Conservation (phyloP, 208 protist genomes). For the Leishmania aethiopica region DNA sequence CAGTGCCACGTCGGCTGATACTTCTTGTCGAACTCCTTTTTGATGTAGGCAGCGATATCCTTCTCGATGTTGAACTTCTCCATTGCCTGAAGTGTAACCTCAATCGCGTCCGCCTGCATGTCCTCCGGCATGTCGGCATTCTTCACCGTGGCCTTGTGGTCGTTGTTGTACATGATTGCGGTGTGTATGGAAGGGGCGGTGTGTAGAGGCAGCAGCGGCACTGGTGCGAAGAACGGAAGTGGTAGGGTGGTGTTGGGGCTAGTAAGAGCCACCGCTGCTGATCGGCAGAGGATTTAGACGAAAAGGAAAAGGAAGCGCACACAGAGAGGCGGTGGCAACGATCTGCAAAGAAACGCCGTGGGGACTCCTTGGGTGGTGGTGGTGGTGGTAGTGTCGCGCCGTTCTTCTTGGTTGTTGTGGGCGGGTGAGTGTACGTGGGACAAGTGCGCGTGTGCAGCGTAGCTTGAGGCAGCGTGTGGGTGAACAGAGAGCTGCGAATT, state of each 20-base stretch:
- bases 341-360: background rate
- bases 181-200: background rate
- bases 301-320: background rate
- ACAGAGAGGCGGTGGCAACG: background rate
- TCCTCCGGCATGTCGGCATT: slow-evolving; percentile 97
- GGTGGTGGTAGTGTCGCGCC: background rate
- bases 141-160: slow-evolving; percentile 93
- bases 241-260: background rate
- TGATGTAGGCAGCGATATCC: slow-evolving; percentile 99
- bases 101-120: slow-evolving; percentile 98
- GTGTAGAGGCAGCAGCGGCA: background rate
- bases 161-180: slow-evolving; percentile 44
- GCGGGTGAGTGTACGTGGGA: background rate
- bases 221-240: background rate
- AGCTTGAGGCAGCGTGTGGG: background rate
- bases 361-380: background rate
- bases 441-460: background rate
- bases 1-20: slow-evolving; percentile 99
- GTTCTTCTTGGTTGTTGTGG: background rate
- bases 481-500: background rate
- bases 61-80: slow-evolving; percentile 99
- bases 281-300: background rate
- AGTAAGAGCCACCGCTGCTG: background rate
- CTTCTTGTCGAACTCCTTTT: slow-evolving; percentile 99
- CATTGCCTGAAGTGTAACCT: slow-evolving; percentile 97